Conservation (phyloP, 768 basidiomycete species). For the Exidia glandulosa region DNA sequence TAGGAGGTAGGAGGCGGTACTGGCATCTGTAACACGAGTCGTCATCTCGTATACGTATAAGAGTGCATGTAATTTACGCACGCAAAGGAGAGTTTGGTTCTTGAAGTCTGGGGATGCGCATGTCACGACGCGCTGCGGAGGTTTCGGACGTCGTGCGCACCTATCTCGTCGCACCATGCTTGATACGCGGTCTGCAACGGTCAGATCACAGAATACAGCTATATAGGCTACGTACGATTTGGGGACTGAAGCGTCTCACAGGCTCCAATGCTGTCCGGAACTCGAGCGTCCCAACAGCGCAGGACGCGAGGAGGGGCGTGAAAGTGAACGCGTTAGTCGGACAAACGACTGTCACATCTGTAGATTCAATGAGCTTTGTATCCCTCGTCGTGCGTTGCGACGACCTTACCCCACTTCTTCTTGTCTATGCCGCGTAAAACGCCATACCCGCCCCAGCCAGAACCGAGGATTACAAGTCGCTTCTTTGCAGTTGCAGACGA, state of each 20-base stretch:
- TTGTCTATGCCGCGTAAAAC: conserved; percentile 57
- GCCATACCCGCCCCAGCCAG: conserved; percentile 72
- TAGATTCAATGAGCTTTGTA: not conserved
- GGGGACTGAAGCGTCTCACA: conserved; percentile 36
- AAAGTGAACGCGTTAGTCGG: conserved; percentile 62
- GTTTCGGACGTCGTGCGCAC: conserved; percentile 19
- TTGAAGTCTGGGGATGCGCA: conserved; percentile 37
- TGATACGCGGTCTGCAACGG: conserved; percentile 48
- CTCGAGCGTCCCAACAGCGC: conserved; percentile 76
- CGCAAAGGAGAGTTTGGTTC: conserved; percentile 48
- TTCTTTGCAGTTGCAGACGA: conserved; percentile 16
- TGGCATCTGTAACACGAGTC: conserved; percentile 11
- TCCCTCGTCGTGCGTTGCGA: not conserved
- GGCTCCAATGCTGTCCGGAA: conserved; percentile 74
- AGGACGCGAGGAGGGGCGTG: conserved; percentile 43
- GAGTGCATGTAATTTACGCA: conserved; percentile 24
- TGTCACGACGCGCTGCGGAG: not conserved
- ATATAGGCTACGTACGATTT: conserved; percentile 32
- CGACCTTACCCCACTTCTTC: conserved; percentile 51
- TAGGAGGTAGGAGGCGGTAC: conserved; percentile 6
- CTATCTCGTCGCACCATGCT: conserved; percentile 68
- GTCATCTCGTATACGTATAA: conserved; percentile 12
- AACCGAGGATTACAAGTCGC: conserved; percentile 56
- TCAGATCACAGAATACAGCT: not conserved
- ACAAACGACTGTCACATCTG: conserved; percentile 58